Evolutionary conservation across 805 yeast genomes (phyloP).

Genomic region (Wickerhamiella bombiphila): DNA sequence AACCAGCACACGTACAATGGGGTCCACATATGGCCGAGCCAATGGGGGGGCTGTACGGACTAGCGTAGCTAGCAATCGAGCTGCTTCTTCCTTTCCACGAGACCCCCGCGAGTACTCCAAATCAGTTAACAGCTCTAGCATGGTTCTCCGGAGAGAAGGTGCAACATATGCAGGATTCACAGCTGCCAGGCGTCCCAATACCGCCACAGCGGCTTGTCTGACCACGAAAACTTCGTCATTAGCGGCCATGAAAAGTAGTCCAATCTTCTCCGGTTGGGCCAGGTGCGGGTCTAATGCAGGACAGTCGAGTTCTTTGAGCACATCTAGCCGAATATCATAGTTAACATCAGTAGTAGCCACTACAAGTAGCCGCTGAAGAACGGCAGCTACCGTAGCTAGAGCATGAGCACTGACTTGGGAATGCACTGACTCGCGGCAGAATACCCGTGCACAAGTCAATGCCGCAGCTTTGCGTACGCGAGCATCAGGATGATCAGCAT

Average conservation of each 20-base stretch:
- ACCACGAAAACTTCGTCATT: conserved; percentile 83
- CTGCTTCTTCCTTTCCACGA: conserved; percentile 74
- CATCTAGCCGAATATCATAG: conserved; percentile 71
- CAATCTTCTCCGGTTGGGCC: conserved; percentile 84
- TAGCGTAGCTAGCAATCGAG: conserved; percentile 54
- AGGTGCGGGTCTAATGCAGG: conserved; percentile 76
- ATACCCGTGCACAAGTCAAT: conserved; percentile 63
- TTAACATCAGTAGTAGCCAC: conserved; percentile 80
- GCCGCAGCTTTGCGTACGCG: conserved; percentile 77
- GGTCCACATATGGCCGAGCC: conserved; percentile 81
- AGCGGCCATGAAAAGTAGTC: conserved; percentile 69
- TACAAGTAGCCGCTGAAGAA: conserved; percentile 63
- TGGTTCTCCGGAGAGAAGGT: conserved; percentile 75
- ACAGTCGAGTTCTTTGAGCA: conserved; percentile 49
- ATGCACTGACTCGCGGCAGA: conserved; percentile 68
- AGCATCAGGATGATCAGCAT: conserved; percentile 66
- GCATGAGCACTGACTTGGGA: conserved; percentile 71
- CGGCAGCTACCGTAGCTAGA: conserved; percentile 68
- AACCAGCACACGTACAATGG: conserved; percentile 71
- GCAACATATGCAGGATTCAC: conserved; percentile 93
- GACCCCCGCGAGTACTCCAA: conserved; percentile 69
- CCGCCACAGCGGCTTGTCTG: conserved; percentile 57
- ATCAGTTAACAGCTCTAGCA: conserved; percentile 73
- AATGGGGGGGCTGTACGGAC: conserved; percentile 67
- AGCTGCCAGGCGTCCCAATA: conserved; percentile 70